Evolutionary conservation across 106 monocot genomes (phyloP).

Genomic region (Cymbidium sinense): DNA sequence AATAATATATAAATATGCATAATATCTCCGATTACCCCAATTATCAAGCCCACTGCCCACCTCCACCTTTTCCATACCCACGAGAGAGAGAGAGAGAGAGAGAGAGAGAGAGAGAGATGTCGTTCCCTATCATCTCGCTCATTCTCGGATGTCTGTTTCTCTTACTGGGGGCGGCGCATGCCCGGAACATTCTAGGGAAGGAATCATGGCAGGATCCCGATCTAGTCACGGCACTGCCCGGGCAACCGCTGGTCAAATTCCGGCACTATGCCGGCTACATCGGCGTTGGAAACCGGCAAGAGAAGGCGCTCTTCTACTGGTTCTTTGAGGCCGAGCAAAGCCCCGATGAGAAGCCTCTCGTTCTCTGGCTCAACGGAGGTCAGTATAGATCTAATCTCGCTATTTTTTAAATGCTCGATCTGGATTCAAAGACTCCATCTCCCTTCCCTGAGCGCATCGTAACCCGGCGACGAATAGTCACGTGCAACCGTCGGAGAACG

Average conservation of each 20-base stretch:
- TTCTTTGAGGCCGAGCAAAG: slow-evolving; percentile 72
- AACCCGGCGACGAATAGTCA: background rate
- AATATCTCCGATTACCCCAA: background rate
- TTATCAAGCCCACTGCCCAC: background rate
- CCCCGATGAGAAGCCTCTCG: slow-evolving; percentile 56
- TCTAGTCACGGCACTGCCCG: slow-evolving; percentile 49
- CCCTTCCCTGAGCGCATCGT: too few relatives aligned
- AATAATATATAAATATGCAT: background rate
- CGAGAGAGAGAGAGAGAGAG: background rate
- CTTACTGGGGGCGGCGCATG: background rate
- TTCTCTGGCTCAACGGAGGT: slow-evolving; percentile 98
- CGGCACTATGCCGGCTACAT: slow-evolving; percentile 82
- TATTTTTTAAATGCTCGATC: too few relatives aligned
- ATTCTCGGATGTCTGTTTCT: background rate
- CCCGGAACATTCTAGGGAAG: background rate
- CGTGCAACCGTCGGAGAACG: background rate
- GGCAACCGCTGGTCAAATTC: slow-evolving; percentile 62
- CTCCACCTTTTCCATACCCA: too few relatives aligned
- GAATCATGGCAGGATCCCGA: slow-evolving; percentile 15
- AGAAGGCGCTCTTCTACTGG: slow-evolving; percentile 85
- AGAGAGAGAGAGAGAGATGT: background rate
- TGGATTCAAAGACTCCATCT: too few relatives aligned
- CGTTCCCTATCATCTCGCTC: background rate
- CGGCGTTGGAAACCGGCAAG: slow-evolving; percentile 14
- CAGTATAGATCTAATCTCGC: slow-evolving; percentile 2